Evolutionary conservation across 768 basidiomycete species (phyloP), one percentile per base, ranked within the genome.

Genomic region (Calocera cornea): DNA sequence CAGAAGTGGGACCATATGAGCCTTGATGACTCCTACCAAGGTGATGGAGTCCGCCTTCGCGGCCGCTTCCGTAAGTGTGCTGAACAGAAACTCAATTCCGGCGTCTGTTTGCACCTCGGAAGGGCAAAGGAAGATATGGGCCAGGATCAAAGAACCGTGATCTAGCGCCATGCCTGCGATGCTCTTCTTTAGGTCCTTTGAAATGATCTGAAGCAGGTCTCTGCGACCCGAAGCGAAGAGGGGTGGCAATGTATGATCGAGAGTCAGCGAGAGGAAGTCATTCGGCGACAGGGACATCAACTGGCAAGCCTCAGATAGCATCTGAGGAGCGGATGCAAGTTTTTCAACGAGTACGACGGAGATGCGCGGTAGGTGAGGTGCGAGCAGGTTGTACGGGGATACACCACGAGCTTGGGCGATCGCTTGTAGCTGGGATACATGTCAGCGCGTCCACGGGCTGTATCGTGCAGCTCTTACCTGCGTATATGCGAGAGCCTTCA

Each of bases 351-450:
- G 79, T 69, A 85, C 86, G 1, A 86, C 83, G 0, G 87, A 84
- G 41, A 95, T 80, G 38, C 82, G 79, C 34, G 84, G 80, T 68
- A 92, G 79, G 74, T 87, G 87, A 1, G 90, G 92, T 7, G 83
- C 81, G 16, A 91, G 74, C 49, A 94, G 79, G 16, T 80, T 80
- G 72, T 90, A 90, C 0, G 85, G 82, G 0, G 79, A 76, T 73
- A 88, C 88, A 34, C 83, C 80, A 70, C 85, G 81, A 65, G 81
- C 74, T 66, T 82, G 85, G 27, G 86, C 81, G 19, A 90, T 72
- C 0, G 79, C 79, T 16, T 82, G 74, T 29, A 92, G 79, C 90
- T 93, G 68, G 22, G 17, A 72, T 2, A 41, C 41, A 34, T 65
- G 44, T 66, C 41, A 5, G 41, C 34, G 34, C 33, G 12, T 12